phyloP scores from a whole-genome alignment of 2,329 filamentous ascomycete genomes.

The Xylaria sp. region DNA sequence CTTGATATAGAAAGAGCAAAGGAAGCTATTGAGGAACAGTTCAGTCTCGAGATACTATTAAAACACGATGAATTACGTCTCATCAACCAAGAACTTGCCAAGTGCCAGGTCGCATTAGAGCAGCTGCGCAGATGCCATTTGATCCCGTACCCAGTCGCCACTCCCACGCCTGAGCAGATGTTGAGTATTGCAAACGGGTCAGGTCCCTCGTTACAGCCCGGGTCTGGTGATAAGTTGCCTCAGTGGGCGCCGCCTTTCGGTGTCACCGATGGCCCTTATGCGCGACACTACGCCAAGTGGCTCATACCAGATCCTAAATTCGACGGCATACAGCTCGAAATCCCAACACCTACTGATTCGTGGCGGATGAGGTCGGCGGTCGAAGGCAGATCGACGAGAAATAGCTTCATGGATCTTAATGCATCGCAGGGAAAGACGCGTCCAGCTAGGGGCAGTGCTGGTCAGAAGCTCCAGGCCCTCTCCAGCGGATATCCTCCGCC shows the following conservation, averaged over 20 bases:
- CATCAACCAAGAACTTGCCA: constrained; percentile 95
- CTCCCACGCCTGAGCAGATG: constrained; percentile 73
- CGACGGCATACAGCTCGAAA: constrained; percentile 71
- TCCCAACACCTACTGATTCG: constrained; percentile 55
- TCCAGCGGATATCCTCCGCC: constrained; percentile 75
- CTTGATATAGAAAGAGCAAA: constrained; percentile 64
- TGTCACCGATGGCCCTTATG: constrained; percentile 90
- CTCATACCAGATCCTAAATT: constrained; percentile 89
- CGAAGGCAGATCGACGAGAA: constrained; percentile 83
- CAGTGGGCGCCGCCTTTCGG: constrained; percentile 88
- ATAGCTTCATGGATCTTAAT: constrained; percentile 70
- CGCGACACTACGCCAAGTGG: constrained; percentile 95
- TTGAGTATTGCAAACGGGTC: constrained; percentile 77
- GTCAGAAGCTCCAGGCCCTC: constrained; percentile 74
- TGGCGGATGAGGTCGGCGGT: constrained; percentile 58
- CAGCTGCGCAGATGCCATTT: constrained; percentile 92
- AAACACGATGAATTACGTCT: constrained; percentile 95
- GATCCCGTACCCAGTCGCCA: constrained; percentile 84
- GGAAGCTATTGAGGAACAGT: constrained; percentile 83
- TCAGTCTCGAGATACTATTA: constrained; percentile 89
- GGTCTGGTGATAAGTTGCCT: constrained; percentile 72
- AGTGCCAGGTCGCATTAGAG: constrained; percentile 92
- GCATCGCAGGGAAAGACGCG: constrained; percentile 60
- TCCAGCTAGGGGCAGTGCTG: constrained; percentile 59
- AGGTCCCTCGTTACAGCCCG: constrained; percentile 73